These are phyloP conservation scores for Eucalyptus brandiana DNA, from an alignment of 345 rosid genomes.

Conservation along the genomic window DNA sequence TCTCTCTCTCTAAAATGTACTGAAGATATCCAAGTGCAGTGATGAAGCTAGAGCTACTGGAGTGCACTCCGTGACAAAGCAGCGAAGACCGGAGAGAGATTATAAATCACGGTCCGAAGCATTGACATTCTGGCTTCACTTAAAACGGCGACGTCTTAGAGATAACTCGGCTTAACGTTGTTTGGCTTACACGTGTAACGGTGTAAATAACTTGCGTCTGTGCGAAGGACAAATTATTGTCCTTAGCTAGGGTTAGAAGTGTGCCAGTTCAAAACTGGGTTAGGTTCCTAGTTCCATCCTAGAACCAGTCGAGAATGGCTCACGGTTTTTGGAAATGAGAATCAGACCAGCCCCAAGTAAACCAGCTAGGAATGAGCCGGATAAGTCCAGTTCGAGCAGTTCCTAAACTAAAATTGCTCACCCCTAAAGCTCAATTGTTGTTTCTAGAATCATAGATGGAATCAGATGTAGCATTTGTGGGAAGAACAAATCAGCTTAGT, in stretches of 20 bases:
- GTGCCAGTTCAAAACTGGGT: background rate
- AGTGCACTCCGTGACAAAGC: background rate
- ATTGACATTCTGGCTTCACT: background rate
- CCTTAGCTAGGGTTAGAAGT: background rate
- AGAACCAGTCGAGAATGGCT: background rate
- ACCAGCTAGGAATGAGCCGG: rapidly evolving
- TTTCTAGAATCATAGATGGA: background rate
- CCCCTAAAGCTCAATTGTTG: background rate
- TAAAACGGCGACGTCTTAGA: background rate
- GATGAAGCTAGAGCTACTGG: background rate
- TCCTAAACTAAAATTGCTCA: background rate
- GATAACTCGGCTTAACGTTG: background rate
- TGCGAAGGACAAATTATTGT: background rate
- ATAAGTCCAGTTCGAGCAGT: rapidly evolving
- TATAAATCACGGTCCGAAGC: background rate
- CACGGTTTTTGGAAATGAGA: rapidly evolving
- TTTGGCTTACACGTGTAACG: background rate
- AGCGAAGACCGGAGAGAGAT: background rate
- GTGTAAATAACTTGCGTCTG: background rate
- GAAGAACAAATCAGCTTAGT: too few relatives aligned
- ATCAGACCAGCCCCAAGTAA: rapidly evolving
- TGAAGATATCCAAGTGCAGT: background rate
- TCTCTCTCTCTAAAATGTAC: background rate
- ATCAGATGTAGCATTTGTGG: background rate
- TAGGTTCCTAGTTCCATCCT: background rate